Evolutionary conservation across 2,329 filamentous ascomycete genomes (phyloP).

Genomic region (Colletotrichum australisinense): DNA sequence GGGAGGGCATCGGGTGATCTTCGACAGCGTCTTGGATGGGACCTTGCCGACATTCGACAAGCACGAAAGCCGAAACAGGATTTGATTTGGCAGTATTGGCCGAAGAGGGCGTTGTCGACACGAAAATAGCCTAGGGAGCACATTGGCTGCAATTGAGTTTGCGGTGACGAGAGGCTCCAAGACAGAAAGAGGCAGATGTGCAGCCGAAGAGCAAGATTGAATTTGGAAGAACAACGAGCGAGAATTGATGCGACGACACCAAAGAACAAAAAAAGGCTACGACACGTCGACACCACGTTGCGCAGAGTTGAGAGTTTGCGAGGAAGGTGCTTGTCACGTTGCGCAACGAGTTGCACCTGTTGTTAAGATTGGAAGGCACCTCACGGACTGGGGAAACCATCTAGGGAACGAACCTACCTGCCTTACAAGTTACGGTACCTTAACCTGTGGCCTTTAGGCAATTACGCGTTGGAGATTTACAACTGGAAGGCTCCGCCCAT

Average conservation of each 20-base stretch:
- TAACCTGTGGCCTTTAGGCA: too few species aligned
- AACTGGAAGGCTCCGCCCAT: background rate
- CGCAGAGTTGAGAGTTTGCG: background rate
- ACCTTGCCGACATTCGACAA: background rate
- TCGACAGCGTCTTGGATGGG: background rate
- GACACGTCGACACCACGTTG: conserved; percentile 2
- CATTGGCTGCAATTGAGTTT: background rate
- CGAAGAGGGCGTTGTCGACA: background rate
- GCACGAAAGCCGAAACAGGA: background rate
- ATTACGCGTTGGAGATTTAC: background rate
- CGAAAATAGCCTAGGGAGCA: background rate
- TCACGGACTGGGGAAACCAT: background rate
- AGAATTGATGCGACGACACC: background rate
- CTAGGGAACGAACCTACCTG: background rate
- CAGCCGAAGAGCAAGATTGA: background rate
- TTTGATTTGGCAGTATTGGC: background rate
- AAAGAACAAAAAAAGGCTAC: background rate
- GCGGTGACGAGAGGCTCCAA: background rate
- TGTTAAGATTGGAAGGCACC: background rate
- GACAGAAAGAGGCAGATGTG: background rate
- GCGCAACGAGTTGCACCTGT: background rate
- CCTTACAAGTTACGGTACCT: too few species aligned
- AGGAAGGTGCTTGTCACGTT: background rate
- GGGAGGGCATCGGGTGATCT: conserved; percentile 1
- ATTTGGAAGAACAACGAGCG: background rate